Evolutionary conservation across 2,329 filamentous ascomycete genomes (phyloP).

Genomic region (Hyphodiscus sp.): DNA sequence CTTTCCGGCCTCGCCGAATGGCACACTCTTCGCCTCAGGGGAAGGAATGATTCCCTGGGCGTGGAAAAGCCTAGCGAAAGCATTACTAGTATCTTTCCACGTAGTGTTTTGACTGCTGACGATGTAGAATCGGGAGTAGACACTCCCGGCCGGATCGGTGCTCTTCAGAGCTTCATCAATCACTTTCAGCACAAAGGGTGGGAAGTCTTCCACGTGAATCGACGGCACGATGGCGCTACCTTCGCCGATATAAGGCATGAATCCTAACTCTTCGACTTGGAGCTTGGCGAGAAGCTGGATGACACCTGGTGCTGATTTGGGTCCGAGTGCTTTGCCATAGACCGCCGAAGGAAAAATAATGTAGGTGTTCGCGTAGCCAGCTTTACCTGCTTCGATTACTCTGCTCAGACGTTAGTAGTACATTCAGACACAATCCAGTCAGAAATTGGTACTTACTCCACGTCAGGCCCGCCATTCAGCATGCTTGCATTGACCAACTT

Average conservation of each 20-base stretch:
- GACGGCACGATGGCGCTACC: background rate
- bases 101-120: background rate
- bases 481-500: slow-evolving; percentile 2
- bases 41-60: no score
- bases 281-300: slow-evolving; percentile 1
- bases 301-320: background rate
- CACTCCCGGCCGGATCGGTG: background rate
- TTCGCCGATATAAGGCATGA: slow-evolving; percentile 2
- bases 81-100: no score
- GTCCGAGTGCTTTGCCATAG: background rate
- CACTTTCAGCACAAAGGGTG: no score
- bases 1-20: no score
- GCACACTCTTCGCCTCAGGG: no score
- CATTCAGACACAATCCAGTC: background rate
- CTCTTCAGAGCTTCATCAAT: background rate
- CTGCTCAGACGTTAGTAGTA: background rate
- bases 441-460: background rate
- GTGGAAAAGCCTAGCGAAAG: no score
- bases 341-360: slow-evolving; percentile 1
- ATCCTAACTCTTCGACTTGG: background rate
- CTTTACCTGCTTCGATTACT: background rate
- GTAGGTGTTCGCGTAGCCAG: background rate
- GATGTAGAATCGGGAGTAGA: background rate
- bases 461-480: slow-evolving; percentile 2
- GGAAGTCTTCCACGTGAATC: background rate